Conservation (phyloP, 345 rosid species). For the Syzygium aromaticum region DNA sequence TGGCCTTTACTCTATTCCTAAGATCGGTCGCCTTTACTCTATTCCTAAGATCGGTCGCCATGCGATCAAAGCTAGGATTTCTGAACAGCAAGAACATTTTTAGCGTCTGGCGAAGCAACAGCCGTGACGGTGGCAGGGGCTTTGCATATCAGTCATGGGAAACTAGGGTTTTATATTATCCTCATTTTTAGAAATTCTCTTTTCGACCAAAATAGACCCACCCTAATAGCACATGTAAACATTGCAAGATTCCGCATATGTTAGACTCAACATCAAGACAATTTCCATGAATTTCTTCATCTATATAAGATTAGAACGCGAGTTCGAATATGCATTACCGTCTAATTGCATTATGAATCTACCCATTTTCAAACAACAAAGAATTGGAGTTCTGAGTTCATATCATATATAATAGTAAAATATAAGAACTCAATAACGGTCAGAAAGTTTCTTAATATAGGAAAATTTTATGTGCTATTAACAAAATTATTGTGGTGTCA, state of each 20-base stretch:
- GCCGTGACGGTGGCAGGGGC: too few species aligned
- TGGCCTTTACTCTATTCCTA: background rate
- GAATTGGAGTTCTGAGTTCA: background rate
- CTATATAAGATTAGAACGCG: background rate
- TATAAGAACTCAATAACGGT: background rate
- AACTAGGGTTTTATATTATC: too few species aligned
- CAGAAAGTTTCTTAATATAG: background rate
- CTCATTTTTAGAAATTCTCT: too few species aligned
- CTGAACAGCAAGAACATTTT: too few species aligned
- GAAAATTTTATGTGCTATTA: too few species aligned
- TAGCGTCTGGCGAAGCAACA: too few species aligned
- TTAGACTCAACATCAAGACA: too few species aligned
- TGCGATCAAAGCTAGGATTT: background rate
- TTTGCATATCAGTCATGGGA: too few species aligned
- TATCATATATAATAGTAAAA: background rate
- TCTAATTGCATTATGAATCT: background rate
- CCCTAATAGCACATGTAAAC: too few species aligned
- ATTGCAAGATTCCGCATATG: too few species aligned
- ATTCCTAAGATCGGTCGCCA: background rate
- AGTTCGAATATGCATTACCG: background rate
- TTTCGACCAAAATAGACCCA: too few species aligned
- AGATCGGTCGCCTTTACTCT: background rate
- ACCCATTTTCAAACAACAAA: background rate
- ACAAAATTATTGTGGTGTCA: background rate
- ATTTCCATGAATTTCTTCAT: background rate